Conservation (phyloP, 2,329 filamentous ascomycete species). For the Cyclaneusma minus region DNA sequence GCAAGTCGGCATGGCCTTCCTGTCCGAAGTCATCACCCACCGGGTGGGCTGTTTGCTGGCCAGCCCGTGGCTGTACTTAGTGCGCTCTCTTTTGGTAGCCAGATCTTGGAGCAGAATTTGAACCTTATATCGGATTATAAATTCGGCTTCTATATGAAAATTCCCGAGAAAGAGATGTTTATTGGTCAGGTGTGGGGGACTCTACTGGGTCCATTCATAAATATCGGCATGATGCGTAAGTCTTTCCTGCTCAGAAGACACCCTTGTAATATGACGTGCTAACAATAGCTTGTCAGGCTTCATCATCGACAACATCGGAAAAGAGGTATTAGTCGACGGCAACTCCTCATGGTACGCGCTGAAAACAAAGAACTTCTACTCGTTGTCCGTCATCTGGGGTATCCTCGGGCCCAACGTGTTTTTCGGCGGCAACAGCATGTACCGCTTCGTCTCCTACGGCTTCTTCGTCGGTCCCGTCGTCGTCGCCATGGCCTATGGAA, state of each 20-base stretch:
- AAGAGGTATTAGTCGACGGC: conserved; percentile 9
- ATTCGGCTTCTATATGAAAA: conserved; percentile 24
- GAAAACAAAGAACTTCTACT: conserved; percentile 18
- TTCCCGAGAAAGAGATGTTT: conserved; percentile 22
- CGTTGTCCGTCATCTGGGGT: conserved; percentile 20
- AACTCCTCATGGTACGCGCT: conserved; percentile 16
- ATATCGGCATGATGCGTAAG: conserved; percentile 19
- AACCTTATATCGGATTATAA: conserved; percentile 21
- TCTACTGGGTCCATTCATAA: conserved; percentile 17
- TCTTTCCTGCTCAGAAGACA: conserved; percentile 13
- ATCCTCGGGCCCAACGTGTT: conserved; percentile 19
- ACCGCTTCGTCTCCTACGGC: conserved; percentile 17
- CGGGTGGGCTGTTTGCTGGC: conserved; percentile 16
- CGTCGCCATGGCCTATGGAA: conserved; percentile 11
- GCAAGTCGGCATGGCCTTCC: conserved; percentile 16
- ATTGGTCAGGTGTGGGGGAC: conserved; percentile 20
- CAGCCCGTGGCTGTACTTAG: conserved; percentile 16
- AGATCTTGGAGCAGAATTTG: conserved; percentile 20
- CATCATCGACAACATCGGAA: conserved; percentile 5
- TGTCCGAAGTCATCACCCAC: conserved; percentile 18
- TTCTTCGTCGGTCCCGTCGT: conserved; percentile 16
- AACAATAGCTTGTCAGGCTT: too few species aligned
- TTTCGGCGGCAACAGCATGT: conserved; percentile 11
- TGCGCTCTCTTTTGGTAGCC: conserved; percentile 18
- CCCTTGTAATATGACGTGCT: conserved; percentile 10